Conservation (phyloP, 768 basidiomycete genomes). For the Kwoniella sp. region DNA sequence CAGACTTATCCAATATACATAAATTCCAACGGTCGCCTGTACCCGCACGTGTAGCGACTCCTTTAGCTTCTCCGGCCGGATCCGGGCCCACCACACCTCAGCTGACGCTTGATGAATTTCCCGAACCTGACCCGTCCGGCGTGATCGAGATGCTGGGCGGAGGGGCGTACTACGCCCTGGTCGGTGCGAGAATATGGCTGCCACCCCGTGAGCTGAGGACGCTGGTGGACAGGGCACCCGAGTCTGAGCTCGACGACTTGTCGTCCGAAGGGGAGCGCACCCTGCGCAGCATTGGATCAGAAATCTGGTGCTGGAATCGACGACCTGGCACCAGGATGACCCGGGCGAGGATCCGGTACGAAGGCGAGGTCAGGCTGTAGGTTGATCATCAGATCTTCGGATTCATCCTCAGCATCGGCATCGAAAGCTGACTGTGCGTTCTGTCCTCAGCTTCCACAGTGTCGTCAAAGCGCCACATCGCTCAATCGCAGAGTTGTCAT, state of each 20-base stretch:
- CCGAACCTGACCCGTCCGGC: slow-evolving; percentile 1
- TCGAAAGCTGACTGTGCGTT: background rate
- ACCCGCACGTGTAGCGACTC: background rate
- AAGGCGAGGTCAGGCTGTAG: slow-evolving; percentile 35
- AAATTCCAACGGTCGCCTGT: no score
- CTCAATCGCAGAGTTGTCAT: slow-evolving; percentile 14
- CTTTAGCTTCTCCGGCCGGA: background rate
- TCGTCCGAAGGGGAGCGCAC: slow-evolving; percentile 15
- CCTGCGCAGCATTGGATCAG: slow-evolving; percentile 21
- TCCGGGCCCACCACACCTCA: slow-evolving; percentile 13
- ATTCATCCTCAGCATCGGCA: background rate
- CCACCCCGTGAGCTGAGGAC: slow-evolving; percentile 17
- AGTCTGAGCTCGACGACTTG: slow-evolving; percentile 13
- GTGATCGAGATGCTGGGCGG: slow-evolving; percentile 33
- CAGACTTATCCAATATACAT: no score
- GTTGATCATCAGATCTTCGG: slow-evolving; percentile 2
- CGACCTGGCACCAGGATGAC: slow-evolving; percentile 24
- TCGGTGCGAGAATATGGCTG: slow-evolving; percentile 40
- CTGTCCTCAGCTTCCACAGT: slow-evolving; percentile 22
- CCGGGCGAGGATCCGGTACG: slow-evolving; percentile 35
- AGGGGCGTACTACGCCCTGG: slow-evolving; percentile 36
- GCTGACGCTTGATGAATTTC: slow-evolving; percentile 3
- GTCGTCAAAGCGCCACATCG: slow-evolving; percentile 22
- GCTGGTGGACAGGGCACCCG: slow-evolving; percentile 25
- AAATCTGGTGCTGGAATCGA: slow-evolving; percentile 36